Evolutionary conservation across 2,329 filamentous ascomycete genomes (phyloP).

Genomic region (Diaporthe amygdali): DNA sequence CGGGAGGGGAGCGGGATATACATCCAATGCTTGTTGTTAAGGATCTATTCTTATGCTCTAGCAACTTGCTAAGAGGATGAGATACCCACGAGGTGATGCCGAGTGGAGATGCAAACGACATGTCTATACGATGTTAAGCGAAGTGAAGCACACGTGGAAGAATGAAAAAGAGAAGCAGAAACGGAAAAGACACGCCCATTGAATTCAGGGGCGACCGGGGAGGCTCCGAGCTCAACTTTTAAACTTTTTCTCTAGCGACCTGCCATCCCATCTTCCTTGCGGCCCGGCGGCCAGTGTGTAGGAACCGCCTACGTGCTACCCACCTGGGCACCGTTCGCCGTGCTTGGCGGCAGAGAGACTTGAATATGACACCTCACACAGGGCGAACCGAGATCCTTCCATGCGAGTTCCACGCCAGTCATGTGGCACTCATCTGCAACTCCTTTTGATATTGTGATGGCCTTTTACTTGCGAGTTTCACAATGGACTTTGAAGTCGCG

Average conservation of each 20-base stretch:
- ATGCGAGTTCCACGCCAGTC: neutral
- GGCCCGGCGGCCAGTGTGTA: neutral
- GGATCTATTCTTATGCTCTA: neutral
- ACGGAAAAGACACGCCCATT: neutral
- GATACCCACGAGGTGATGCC: neutral
- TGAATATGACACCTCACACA: slow-evolving; percentile 9
- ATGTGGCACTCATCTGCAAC: neutral
- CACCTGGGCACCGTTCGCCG: neutral
- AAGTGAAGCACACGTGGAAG: neutral
- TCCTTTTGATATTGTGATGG: neutral
- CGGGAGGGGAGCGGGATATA: neutral
- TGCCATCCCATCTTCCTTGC: slow-evolving; percentile 4
- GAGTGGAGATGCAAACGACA: neutral
- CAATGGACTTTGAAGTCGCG: neutral
- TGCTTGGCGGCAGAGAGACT: neutral
- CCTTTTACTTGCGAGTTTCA: neutral
- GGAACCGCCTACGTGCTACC: neutral
- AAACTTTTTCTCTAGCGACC: neutral
- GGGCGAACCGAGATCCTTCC: neutral
- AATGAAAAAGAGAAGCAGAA: neutral
- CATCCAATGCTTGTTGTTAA: neutral
- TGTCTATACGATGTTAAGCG: neutral
- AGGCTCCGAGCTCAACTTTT: neutral
- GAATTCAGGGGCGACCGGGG: neutral
- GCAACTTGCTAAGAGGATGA: neutral